Conservation (phyloP, 2,329 filamentous ascomycete species). For the Incumbomyces delicatus region DNA sequence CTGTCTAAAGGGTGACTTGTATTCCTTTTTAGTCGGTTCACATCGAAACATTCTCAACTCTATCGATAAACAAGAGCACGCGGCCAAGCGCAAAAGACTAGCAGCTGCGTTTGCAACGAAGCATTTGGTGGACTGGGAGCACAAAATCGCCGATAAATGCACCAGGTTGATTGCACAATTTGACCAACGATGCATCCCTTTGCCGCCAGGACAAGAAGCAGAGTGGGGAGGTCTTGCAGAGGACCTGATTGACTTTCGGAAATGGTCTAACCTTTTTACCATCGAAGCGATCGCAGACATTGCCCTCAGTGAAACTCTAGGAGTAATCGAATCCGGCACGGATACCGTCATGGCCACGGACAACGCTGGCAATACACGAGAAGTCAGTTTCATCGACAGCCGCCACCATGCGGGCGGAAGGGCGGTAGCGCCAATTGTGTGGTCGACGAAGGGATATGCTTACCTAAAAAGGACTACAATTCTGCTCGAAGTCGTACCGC, state of each 20-base stretch:
- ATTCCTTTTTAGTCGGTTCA: constrained; percentile 22
- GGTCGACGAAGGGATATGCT: constrained; percentile 20
- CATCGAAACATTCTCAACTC: constrained; percentile 29
- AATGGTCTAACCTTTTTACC: constrained; percentile 31
- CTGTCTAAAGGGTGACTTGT: constrained; percentile 26
- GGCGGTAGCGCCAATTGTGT: constrained; percentile 18
- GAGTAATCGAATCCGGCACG: constrained; percentile 28
- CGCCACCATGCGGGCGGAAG: constrained; percentile 8
- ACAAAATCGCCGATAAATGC: constrained; percentile 30
- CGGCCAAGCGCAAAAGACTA: constrained; percentile 28
- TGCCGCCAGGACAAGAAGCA: background rate
- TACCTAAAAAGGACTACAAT: constrained; percentile 14
- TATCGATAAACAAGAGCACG: constrained; percentile 28
- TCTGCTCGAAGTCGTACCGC: constrained; percentile 15
- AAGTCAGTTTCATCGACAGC: constrained; percentile 17
- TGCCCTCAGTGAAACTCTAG: constrained; percentile 27
- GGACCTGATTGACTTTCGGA: constrained; percentile 28
- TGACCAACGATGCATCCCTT: constrained; percentile 24
- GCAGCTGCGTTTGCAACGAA: constrained; percentile 29
- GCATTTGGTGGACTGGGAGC: constrained; percentile 32
- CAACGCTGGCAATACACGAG: constrained; percentile 16
- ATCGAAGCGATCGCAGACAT: constrained; percentile 32
- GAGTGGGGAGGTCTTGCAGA: constrained; percentile 11
- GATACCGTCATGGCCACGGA: constrained; percentile 23
- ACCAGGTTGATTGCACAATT: constrained; percentile 16